These are phyloP conservation scores for Microbotryomycetes sp. DNA, from an alignment of 1,284 basidiomycete species.

Conservation along the genomic window DNA sequence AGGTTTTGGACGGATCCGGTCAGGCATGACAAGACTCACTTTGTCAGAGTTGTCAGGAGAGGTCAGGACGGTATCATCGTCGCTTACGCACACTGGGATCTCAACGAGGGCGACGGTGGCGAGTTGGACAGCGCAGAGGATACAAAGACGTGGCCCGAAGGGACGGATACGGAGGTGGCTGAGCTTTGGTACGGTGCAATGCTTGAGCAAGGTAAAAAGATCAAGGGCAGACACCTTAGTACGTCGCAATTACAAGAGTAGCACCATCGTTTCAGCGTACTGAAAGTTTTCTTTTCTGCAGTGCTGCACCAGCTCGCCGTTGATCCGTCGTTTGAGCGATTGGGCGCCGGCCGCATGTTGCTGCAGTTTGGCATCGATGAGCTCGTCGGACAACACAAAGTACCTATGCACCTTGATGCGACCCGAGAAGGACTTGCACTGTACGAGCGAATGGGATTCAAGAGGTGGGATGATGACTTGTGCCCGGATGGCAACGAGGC, in stretches of 20 bases:
- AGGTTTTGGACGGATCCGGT: background rate
- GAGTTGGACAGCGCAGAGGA: background rate
- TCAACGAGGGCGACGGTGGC: background rate
- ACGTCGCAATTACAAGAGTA: background rate
- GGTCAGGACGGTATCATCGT: background rate
- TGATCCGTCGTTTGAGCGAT: background rate
- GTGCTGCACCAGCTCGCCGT: background rate
- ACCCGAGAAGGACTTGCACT: background rate
- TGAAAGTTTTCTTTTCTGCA: too few species aligned
- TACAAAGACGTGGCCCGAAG: background rate
- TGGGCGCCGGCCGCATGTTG: background rate
- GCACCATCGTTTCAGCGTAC: too few species aligned
- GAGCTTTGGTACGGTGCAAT: background rate
- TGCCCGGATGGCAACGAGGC: background rate
- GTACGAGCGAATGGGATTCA: background rate
- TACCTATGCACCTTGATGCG: background rate
- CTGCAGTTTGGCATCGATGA: background rate
- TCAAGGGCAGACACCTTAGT: background rate
- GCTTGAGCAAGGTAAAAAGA: background rate
- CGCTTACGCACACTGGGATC: background rate
- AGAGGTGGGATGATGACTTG: background rate
- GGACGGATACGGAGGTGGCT: background rate
- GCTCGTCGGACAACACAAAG: background rate
- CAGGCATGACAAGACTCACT: background rate
- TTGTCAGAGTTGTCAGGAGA: background rate